Base-by-base conservation (phyloP, 148 eudicot species). In the Vaccinium macrocarpon region DNA sequence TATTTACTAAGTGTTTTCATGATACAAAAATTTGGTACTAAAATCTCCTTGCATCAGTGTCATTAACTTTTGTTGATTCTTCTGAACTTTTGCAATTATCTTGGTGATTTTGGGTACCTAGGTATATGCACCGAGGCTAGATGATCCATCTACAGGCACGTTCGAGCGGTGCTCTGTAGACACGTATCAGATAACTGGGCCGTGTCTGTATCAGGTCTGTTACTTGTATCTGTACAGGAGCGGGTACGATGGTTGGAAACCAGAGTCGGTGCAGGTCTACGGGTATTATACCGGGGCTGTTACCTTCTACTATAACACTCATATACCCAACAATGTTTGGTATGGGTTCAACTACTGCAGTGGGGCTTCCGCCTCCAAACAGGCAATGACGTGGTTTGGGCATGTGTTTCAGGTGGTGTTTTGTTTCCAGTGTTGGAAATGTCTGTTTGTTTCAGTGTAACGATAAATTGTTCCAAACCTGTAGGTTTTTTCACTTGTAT, bases 81-180 rank as follows among this genome's bases (percentile, higher is more conserved):
- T 1, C 16, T 0, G 0, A 68, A 68, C 1, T 12, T 12, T 27
- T 68, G 38, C 73, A 27, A 27, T 68, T 68, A 12, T 68, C 38
- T 68, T 68, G 38, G 73, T 68, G 35, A 25, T 68, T 12, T 27
- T 68, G 3, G 71, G 29, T 68, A 27, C 61, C 50, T 42, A 91
- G 93, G 93, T 91, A 4, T 91, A 91, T 68, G 92, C 93, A 8
- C 89, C 92, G 19, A 81, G 89, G 66, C 23, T 91, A 53, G 93
- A 90, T 62, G 92, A 90, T 80, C 93, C 92, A 6, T 70, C 79
- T 0, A 35, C 90, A 7, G 85, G 91, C 51, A 80, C 91, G 2
- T 90, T 91, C 25, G 93, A 91, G 81, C 48, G 88, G 10, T 91
- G 93, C 74, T 91, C 93, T 5, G 81, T 76, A n/a, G 92, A 90